Percentiles rank a stretch among this genome's conserved stretches.
Conservation (phyloP, 2,329 filamentous ascomycete genomes). For the Trichophyton schoenleinii region DNA sequence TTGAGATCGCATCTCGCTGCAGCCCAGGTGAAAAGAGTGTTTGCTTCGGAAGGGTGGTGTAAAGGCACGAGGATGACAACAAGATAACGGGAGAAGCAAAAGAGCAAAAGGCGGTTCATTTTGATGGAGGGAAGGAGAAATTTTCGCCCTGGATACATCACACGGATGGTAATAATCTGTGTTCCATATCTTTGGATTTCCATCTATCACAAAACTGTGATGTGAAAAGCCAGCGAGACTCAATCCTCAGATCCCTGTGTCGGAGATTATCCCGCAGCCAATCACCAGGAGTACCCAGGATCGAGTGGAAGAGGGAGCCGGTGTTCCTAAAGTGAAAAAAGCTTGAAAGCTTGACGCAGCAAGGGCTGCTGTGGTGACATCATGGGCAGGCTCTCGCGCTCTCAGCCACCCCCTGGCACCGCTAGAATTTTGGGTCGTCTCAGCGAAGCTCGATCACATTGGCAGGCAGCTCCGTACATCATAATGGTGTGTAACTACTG, state of each 20-base stretch:
- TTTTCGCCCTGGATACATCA: not conserved
- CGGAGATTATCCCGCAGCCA: constrained; percentile 6
- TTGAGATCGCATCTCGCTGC: not conserved
- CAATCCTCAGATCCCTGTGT: not conserved
- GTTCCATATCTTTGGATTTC: not conserved
- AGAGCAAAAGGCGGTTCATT: not conserved
- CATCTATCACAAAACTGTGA: not conserved
- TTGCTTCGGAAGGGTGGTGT: not conserved
- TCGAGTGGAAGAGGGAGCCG: constrained; percentile 3
- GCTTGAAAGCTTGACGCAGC: not conserved
- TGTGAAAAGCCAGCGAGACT: not conserved
- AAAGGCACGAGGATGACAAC: not conserved
- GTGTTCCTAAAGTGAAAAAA: constrained; percentile 1
- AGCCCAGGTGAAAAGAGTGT: not conserved
- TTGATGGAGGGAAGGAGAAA: not conserved
- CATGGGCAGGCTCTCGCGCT: not conserved
- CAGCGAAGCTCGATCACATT: not conserved
- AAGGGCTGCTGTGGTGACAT: not conserved
- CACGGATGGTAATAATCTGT: not conserved
- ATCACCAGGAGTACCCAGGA: constrained; percentile 6
- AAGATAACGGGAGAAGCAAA: not conserved
- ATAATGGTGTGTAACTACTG: not conserved
- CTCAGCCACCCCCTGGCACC: not conserved
- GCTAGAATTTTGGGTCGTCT: not conserved
- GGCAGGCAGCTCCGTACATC: not conserved